phyloP scores from a whole-genome alignment of 257 asterid species.

The Verbascum thapsus region DNA sequence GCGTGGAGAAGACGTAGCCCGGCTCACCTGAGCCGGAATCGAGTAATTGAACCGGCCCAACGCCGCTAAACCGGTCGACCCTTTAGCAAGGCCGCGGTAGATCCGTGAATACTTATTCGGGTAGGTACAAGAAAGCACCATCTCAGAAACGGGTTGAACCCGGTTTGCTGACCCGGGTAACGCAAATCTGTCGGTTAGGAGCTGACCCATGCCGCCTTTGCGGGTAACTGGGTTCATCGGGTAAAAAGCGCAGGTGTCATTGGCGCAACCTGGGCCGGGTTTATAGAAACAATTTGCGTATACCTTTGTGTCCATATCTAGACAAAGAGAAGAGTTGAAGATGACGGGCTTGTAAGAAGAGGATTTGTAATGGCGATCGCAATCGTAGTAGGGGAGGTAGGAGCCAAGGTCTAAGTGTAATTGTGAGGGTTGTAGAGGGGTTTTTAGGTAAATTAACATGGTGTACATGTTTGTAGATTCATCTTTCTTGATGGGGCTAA shows the following conservation, averaged over 20 bases:
- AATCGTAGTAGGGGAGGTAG: slow-evolving; percentile 34
- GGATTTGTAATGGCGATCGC: slow-evolving; percentile 40
- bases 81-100: slow-evolving; percentile 35
- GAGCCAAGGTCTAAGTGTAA: slow-evolving; percentile 41
- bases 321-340: slow-evolving; percentile 33
- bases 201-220: slow-evolving; percentile 12
- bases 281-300: slow-evolving; percentile 23
- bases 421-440: slow-evolving; percentile 34
- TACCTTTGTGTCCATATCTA: slow-evolving; percentile 8
- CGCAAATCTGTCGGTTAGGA: slow-evolving; percentile 33
- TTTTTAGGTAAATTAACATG: slow-evolving; percentile 36
- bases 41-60: slow-evolving; percentile 46
- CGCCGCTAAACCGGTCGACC: slow-evolving; percentile 41
- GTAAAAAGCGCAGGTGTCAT: slow-evolving; percentile 30
- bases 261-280: slow-evolving; percentile 38
- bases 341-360: slow-evolving; percentile 34
- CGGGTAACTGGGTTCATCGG: slow-evolving; percentile 38
- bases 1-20: slow-evolving; percentile 32
- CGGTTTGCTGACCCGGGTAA: slow-evolving; percentile 17
- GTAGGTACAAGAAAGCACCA: slow-evolving; percentile 32
- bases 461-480: slow-evolving; percentile 29
- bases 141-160: slow-evolving; percentile 13
- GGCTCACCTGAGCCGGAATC: slow-evolving; percentile 38
- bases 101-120: slow-evolving; percentile 23
- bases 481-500: slow-evolving; percentile 36